Percentiles rank a stretch among this genome's conserved stretches.
These are phyloP conservation scores for Tanozyma kutaoensis DNA, from an alignment of 805 yeast species.

Conservation along the genomic window DNA sequence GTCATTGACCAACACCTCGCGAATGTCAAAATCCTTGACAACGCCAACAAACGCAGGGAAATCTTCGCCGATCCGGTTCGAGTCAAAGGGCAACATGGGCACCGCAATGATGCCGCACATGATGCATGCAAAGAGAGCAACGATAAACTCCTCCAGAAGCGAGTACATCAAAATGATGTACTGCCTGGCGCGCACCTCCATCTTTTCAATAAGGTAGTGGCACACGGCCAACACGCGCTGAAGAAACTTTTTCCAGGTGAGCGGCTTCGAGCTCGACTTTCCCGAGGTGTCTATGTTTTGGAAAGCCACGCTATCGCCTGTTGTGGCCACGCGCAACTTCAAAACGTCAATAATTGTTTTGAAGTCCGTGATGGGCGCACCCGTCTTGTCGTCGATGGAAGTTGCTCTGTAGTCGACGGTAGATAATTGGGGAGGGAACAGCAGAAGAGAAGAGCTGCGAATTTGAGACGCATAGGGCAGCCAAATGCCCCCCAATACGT, in stretches of 20 bases:
- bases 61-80: slow-evolving; percentile 60
- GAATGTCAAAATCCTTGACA: slow-evolving; percentile 57
- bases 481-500: slow-evolving; percentile 75
- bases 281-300: slow-evolving; percentile 25
- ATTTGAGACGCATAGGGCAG: slow-evolving; percentile 58
- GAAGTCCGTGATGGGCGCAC: slow-evolving; percentile 63
- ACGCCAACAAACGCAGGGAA: slow-evolving; percentile 50
- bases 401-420: slow-evolving; percentile 67
- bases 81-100: slow-evolving; percentile 62
- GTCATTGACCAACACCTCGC: slow-evolving; percentile 61
- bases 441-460: slow-evolving; percentile 46
- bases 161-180: slow-evolving; percentile 73
- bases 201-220: slow-evolving; percentile 54
- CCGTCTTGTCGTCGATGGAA: slow-evolving; percentile 69
- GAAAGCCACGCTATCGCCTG: slow-evolving; percentile 74
- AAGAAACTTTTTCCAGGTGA: slow-evolving; percentile 73
- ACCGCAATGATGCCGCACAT: slow-evolving; percentile 67
- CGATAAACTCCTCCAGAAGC: slow-evolving; percentile 72
- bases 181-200: slow-evolving; percentile 52
- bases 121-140: slow-evolving; percentile 79
- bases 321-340: slow-evolving; percentile 62
- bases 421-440: slow-evolving; percentile 63
- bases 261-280: slow-evolving; percentile 21
- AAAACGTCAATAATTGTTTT: slow-evolving; percentile 57
- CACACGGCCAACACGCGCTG: slow-evolving; percentile 64